These are phyloP conservation scores for Leucosporidium yakuticum DNA, from an alignment of 768 basidiomycete species.

Conservation along the genomic window DNA sequence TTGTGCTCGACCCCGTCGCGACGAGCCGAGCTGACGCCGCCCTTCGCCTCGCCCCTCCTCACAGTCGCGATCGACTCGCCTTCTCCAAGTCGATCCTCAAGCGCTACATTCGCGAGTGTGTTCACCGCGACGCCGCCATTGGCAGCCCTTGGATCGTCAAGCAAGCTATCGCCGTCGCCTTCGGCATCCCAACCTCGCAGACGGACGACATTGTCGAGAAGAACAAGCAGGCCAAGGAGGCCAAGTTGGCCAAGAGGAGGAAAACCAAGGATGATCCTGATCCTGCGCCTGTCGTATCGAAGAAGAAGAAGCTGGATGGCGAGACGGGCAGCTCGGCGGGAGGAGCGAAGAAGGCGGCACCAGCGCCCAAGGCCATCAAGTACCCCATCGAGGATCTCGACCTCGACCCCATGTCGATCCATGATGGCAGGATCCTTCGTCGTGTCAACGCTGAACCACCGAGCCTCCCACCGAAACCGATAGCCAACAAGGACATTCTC, in stretches of 20 bases:
- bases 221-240: constrained; percentile 72
- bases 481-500: constrained; percentile 14
- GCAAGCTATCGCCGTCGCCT: constrained; percentile 69
- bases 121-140: constrained; percentile 83
- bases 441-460: constrained; percentile 31
- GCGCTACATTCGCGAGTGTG: constrained; percentile 90
- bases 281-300: neutral
- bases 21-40: constrained; percentile 3
- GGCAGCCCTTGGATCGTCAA: constrained; percentile 97
- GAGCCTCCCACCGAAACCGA: constrained; percentile 33
- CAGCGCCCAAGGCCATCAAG: constrained; percentile 60
- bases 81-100: constrained; percentile 97
- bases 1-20: constrained; percentile 9
- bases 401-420: constrained; percentile 48
- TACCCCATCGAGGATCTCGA: constrained; percentile 92
- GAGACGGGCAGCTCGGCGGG: neutral
- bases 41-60: constrained; percentile 5
- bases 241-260: constrained; percentile 60
- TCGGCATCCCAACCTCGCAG: constrained; percentile 79
- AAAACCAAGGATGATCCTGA: constrained; percentile 6
- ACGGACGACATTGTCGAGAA: constrained; percentile 73
- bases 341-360: constrained; percentile 43
- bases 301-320: constrained; percentile 16
- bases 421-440: constrained; percentile 37
- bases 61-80: constrained; percentile 84